A percentile compares a stretch with the other conserved stretches of the same genome.
Evolutionary conservation across 495 filamentous ascomycete genomes (phyloP).

Genomic region (Neurospora sp.): DNA sequence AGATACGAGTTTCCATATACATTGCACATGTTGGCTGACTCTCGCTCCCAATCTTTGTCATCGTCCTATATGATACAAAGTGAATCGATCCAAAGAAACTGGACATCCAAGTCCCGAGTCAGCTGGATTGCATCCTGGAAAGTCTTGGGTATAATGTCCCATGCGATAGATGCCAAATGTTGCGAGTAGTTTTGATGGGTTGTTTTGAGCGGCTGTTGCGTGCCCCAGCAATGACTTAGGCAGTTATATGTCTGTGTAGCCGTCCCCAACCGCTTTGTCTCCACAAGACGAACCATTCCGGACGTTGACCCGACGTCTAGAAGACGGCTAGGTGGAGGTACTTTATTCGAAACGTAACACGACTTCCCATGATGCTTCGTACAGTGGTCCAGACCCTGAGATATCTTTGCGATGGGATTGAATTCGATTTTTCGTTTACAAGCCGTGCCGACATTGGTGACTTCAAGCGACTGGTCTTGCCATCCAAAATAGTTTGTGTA

Average conservation of each 20-base stretch:
- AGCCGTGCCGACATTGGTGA: rapidly evolving
- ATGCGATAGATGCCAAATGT: conserved; percentile 3
- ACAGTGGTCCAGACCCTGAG: neutral
- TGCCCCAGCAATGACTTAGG: conserved; percentile 6
- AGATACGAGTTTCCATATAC: conserved; percentile 15
- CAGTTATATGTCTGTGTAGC: neutral
- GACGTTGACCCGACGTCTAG: neutral
- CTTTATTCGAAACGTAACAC: neutral
- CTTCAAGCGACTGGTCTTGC: neutral
- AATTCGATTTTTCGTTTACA: rapidly evolving
- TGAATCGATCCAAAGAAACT: conserved; percentile 28
- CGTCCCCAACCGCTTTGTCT: neutral
- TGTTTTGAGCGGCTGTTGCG: neutral
- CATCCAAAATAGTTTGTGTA: neutral
- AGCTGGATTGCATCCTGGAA: conserved; percentile 20
- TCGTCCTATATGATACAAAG: conserved; percentile 22
- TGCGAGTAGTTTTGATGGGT: neutral
- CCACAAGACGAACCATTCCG: neutral
- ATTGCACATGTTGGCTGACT: conserved; percentile 15
- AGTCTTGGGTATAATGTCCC: conserved; percentile 6
- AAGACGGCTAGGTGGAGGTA: neutral
- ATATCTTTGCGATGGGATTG: neutral
- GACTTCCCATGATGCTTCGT: neutral
- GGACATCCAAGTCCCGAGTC: conserved; percentile 10
- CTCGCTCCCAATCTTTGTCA: conserved; percentile 13